Conservation (phyloP, 768 basidiomycete genomes). For the Leccinum disarticulatum region DNA sequence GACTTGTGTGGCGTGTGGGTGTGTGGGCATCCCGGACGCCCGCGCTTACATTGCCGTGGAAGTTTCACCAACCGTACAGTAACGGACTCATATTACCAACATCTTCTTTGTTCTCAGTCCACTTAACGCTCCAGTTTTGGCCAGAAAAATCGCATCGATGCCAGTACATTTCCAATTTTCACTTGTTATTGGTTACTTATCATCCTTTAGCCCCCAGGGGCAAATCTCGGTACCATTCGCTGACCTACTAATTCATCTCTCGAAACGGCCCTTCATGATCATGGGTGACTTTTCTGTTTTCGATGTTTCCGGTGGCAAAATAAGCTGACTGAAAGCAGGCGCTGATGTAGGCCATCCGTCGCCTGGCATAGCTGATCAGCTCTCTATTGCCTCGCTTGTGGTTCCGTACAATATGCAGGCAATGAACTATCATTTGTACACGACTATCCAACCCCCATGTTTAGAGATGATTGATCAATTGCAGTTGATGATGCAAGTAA, state of each 20-base stretch:
- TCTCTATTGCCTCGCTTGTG: conserved; percentile 62
- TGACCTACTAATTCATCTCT: conserved; percentile 25
- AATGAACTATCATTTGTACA: conserved; percentile 44
- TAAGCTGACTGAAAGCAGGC: conserved; percentile 34
- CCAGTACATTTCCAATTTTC: conserved; percentile 43
- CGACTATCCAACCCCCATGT: conserved; percentile 45
- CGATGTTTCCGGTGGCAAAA: background rate
- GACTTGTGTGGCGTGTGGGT: no score
- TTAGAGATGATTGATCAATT: conserved; percentile 47
- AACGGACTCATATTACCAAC: conserved; percentile 86
- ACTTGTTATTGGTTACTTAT: background rate
- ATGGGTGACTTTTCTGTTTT: conserved; percentile 23
- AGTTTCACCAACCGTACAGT: conserved; percentile 68
- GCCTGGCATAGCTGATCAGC: conserved; percentile 48
- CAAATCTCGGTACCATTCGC: conserved; percentile 43
- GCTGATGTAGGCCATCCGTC: conserved; percentile 65
- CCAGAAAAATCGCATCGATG: conserved; percentile 75
- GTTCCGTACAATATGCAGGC: conserved; percentile 49
- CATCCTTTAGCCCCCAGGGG: conserved; percentile 62
- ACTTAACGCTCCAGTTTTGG: conserved; percentile 82
- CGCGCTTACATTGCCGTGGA: no score
- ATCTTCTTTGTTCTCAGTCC: conserved; percentile 87
- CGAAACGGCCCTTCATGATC: conserved; percentile 33
- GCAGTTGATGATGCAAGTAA: conserved; percentile 38
- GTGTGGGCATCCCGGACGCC: no score